Base-by-base conservation (phyloP, 495 filamentous ascomycete genomes). In the Hypoxylon fragiforme region DNA sequence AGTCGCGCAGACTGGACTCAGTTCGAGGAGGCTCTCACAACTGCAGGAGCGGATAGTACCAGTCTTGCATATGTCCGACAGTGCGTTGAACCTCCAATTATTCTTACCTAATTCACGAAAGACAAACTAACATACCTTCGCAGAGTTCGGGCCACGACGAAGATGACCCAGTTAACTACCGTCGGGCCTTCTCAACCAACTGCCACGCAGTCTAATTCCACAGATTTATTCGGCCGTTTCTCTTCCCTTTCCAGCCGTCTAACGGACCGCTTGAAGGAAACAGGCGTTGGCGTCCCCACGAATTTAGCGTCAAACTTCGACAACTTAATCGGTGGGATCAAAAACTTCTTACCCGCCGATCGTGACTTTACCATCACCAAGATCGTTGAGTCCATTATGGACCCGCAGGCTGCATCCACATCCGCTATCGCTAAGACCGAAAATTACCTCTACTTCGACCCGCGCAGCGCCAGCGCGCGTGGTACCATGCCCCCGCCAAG, bases 151-250 rank as follows among this genome's bases (percentile, higher is more conserved):
- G 89, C 95, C 57, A 88, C 95, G 44, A 97, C 94, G 8, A 91
- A 92, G 30, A 97, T 97, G 94, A 97, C 95, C 13, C 97, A 97
- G 86, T 90, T 99, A 78, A 90, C 92, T 3, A 92, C 92, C 5
- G 66, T 76, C 63, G 75, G 83, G 11, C 84, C 92, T 3, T 79
- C 85, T 1, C 81, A 88, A 51, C 81, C 82, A 12, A 24, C 52
- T 21, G 39, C 51, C 14, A 70, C 84, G 24, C 80, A 84, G 44
- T 73, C 72, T 0, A 67, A 74, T 15, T 85, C 88, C 3, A 82
- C 86, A 1, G 84, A 89, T 46, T 77, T 99, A 16, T 95, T 97
- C 78, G 83, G 86, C 24, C 90, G 91, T 8, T 96, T 97, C 73
- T 88, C 83, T 26, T 86, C 85, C 48, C 89, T 97, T 57, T 95